Conservation (phyloP, 2,329 filamentous ascomycete genomes). For the Talaromyces sp. region DNA sequence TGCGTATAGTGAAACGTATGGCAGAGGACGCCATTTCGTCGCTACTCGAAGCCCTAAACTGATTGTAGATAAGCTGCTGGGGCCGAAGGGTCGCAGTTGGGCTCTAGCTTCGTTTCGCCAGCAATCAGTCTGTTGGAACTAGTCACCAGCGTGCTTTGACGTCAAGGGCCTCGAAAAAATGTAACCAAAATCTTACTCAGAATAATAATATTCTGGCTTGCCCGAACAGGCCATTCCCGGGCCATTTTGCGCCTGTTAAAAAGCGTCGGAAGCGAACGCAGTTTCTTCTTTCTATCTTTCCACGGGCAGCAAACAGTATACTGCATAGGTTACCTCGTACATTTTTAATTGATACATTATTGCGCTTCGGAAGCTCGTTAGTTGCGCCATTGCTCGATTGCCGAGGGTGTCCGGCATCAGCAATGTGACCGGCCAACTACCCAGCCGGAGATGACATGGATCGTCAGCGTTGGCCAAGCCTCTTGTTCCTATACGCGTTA, state of each 20-base stretch:
- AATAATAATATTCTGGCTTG: background rate
- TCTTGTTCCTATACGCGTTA: background rate
- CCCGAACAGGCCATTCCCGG: background rate
- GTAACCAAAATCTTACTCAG: background rate
- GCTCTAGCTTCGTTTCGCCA: background rate
- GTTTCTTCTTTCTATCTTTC: background rate
- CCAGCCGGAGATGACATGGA: background rate
- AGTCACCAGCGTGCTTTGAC: background rate
- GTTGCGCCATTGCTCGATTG: background rate
- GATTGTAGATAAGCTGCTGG: background rate
- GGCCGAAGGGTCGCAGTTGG: background rate
- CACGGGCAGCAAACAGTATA: background rate
- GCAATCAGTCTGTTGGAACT: background rate
- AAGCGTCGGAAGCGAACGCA: background rate
- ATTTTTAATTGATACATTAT: background rate
- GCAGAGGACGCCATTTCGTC: background rate
- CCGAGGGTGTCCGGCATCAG: background rate
- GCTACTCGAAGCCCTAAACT: background rate
- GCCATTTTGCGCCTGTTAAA: background rate
- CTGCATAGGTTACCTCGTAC: background rate
- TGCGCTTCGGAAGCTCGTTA: background rate
- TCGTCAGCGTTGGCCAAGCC: background rate
- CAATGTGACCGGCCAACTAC: background rate
- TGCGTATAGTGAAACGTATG: background rate
- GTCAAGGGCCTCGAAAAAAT: background rate